Percentiles rank a stretch among this genome's conserved stretches.
Evolutionary conservation across 139 green algal species (phyloP).

Genomic region (Ettlia oleoabundans): DNA sequence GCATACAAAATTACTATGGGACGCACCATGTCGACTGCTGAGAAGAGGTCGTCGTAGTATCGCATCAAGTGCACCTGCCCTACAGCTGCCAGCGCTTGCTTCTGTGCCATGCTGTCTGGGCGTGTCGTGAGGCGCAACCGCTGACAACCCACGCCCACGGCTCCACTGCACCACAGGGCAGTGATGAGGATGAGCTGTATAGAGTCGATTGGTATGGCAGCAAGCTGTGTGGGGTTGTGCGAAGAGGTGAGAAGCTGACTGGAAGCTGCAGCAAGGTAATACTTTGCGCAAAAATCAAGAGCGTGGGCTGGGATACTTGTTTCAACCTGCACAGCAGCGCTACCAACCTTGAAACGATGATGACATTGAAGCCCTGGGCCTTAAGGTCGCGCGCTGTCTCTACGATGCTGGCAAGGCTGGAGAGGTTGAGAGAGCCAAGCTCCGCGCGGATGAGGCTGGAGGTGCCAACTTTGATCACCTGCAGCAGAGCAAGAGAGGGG

Average conservation of each 20-base stretch:
- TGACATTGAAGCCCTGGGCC: slow-evolving; percentile 75
- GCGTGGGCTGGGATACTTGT: not conserved
- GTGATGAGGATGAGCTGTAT: not conserved
- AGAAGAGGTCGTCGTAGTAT: slow-evolving; percentile 93
- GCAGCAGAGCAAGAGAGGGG: slow-evolving; percentile 10
- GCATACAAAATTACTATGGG: no score
- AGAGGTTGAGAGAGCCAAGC: slow-evolving; percentile 78
- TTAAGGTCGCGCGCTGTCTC: slow-evolving; percentile 66
- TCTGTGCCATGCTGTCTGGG: slow-evolving; percentile 75
- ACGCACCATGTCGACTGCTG: slow-evolving; percentile 76
- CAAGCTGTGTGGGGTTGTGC: no score
- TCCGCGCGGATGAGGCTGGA: slow-evolving; percentile 79
- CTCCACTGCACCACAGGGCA: slow-evolving; percentile 64
- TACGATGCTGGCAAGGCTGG: slow-evolving; percentile 77
- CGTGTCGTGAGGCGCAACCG: slow-evolving; percentile 69
- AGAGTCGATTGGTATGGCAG: no score
- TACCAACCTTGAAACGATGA: slow-evolving; percentile 74
- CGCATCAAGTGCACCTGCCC: slow-evolving; percentile 93
- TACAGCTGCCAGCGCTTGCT: slow-evolving; percentile 88
- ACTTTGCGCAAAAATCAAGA: not conserved
- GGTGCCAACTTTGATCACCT: slow-evolving; percentile 95
- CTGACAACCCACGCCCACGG: slow-evolving; percentile 89
- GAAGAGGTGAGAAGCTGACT: no score
- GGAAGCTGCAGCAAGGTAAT: no score
- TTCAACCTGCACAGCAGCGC: not conserved